Base-by-base conservation (phyloP, 768 basidiomycete genomes). In the Pholiota molesta region DNA sequence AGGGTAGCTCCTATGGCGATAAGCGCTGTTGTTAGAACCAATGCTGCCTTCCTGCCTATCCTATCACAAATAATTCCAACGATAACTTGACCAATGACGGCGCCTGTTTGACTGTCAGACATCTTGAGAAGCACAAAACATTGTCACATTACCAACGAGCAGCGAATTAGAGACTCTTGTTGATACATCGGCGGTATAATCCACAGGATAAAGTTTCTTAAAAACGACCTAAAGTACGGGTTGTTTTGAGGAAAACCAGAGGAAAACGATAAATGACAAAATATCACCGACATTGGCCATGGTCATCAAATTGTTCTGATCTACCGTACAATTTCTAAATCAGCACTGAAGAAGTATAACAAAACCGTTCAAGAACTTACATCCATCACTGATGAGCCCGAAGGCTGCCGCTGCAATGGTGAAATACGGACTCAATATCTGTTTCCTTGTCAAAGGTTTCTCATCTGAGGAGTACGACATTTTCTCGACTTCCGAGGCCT, bases 61-160 rank as follows among this genome's bases (percentile, higher is more conserved):
- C 86, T 79, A 70, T 92, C 91, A 65, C 89, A 91, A n/a, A 90
- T 71, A 23, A 90, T 67, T 13, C 91, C 91, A 39, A 91, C 86
- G 42, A 79, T 58, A 26, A 89, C 52, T 65, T 89, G 87, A 19
- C 87, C 86, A 39, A 87, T 72, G 62, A 88, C 80, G 47, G 85
- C 87, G 39, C 88, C 88, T 86, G 57, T 42, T 45, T 17, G 31
- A 33, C 55, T 65, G 28, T 40, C 42, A 28, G 56, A 42, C 23
- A 9, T 39, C 52, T 52, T 37, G 21, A 21, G 3, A 19, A 21
- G 37, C 13, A 58, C 11, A 17, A 17, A 33, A 55, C 64, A 29
- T 37, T 26, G 44, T 17, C 23, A 17, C 16, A 40, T 75, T 71
- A 81, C 89, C 90, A 62, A 92, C 81, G 60, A 90, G 83, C 19